Evolutionary conservation across 257 asterid species (phyloP), one percentile per base, ranked within the genome.

Genomic region (Thymus mandschuricus): DNA sequence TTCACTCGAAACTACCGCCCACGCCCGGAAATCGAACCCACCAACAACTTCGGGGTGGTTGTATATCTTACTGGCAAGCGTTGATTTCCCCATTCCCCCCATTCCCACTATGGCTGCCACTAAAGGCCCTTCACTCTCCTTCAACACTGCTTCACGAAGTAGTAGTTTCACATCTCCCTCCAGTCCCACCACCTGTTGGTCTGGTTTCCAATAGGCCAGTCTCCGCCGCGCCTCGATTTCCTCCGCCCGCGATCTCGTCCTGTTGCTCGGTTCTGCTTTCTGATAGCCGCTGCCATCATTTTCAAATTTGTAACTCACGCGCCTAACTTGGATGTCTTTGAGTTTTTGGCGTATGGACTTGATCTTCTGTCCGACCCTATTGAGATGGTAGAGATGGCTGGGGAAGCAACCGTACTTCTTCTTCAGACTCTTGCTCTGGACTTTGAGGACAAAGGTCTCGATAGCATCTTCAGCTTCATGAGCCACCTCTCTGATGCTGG

Each of bases 1-100:
- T 3, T 78, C 73, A 6, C 34, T 54, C 5, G 79, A 74, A 56
- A 69, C 79, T 44, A 64, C 69, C 2, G 69, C 70, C 76, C 82
- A 78, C 12, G 73, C 82, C 31, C 79, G 60, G 12, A 9, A 0
- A 1, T 73, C 70, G 43, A 74, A 78, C 5, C 8, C 41, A 8
- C 0, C 12, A 10, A 35, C 63, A 28, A 73, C 35, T 1, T 13
- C 52, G 6, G 45, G 3, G 50, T 69, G 69, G 34, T 69, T 74
- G 38, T 69, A 69, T 28, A 74, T 71, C 27, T 10, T 60, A 7
- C 62, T 73, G 2, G 82, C 82, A 1, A 78, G 72, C 2, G 79
- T 78, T 6, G 73, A 56, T 35, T 74, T 74, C 33, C 78, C 73
- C 1, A 57, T 66, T 0, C 78, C 78, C 0, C 73, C 73, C 77